Percentiles rank a stretch among this genome's conserved stretches.
Conservation (phyloP, 208 protist genomes). For the Histomonas meleagridis region DNA sequence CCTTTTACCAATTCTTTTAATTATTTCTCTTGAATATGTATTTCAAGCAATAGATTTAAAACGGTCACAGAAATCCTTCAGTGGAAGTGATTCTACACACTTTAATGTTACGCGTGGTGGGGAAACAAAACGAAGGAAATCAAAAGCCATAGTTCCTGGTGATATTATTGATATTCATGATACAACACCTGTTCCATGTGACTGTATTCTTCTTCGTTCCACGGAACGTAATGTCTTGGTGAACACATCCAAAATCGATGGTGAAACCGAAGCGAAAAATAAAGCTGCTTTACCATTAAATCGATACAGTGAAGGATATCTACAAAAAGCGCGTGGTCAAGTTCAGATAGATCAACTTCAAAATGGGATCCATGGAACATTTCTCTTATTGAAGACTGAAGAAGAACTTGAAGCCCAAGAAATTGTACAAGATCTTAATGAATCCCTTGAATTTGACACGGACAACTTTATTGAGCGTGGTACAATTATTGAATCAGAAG, state of each 20-base stretch:
- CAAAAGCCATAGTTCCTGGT: neutral
- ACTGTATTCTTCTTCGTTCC: neutral
- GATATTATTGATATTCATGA: slow-evolving; percentile 9
- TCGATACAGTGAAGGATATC: too few species aligned
- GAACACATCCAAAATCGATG: slow-evolving; percentile 10
- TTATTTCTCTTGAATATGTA: neutral
- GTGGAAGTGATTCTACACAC: neutral
- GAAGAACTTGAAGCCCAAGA: too few species aligned
- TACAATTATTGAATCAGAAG: neutral
- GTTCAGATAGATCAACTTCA: too few species aligned
- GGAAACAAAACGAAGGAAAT: neutral
- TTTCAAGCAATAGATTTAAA: neutral
- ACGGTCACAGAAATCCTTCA: neutral
- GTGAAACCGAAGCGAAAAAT: neutral
- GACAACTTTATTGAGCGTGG: neutral
- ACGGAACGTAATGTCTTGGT: neutral
- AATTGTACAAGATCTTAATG: too few species aligned
- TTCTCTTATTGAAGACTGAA: too few species aligned
- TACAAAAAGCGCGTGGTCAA: too few species aligned
- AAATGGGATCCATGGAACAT: too few species aligned
- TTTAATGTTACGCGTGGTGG: neutral
- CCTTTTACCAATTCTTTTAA: neutral
- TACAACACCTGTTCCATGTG: neutral
- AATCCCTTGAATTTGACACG: too few species aligned
- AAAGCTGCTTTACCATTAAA: neutral